Evolutionary conservation across 768 basidiomycete genomes (phyloP).

Genomic region (Fibroporia radiculosa): DNA sequence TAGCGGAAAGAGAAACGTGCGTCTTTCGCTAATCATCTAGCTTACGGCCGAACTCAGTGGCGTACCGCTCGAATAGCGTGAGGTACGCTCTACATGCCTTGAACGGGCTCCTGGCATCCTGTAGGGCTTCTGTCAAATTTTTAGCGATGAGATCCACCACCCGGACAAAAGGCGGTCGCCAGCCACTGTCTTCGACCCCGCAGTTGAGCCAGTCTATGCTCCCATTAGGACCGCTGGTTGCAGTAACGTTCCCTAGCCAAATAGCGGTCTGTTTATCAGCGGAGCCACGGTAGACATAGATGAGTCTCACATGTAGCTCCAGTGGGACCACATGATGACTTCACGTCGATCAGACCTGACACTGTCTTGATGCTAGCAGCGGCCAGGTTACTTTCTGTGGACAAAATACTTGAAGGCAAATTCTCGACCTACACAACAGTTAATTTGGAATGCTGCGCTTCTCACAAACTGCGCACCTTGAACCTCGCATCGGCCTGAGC

Average conservation of each 20-base stretch:
- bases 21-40: no score
- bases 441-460: not conserved
- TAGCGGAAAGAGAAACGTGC: no score
- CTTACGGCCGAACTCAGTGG: conserved; percentile 31
- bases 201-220: conserved; percentile 73
- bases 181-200: conserved; percentile 54
- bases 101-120: conserved; percentile 48
- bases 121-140: conserved; percentile 40
- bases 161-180: conserved; percentile 62
- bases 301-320: conserved; percentile 8
- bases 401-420: not conserved
- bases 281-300: conserved; percentile 36
- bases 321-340: conserved; percentile 3
- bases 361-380: not conserved
- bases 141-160: conserved; percentile 43
- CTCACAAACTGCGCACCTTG: no score
- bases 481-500: not conserved
- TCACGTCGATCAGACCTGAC: conserved; percentile 1
- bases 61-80: conserved; percentile 52
- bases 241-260: conserved; percentile 38
- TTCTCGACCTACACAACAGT: not conserved
- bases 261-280: conserved; percentile 23
- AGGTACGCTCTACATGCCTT: conserved; percentile 45
- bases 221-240: conserved; percentile 60
- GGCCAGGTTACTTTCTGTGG: not conserved